Evolutionary conservation across 176 grass and related monocot species (phyloP), one percentile per base, ranked within the genome.

Genomic region (Ananas comosus): DNA sequence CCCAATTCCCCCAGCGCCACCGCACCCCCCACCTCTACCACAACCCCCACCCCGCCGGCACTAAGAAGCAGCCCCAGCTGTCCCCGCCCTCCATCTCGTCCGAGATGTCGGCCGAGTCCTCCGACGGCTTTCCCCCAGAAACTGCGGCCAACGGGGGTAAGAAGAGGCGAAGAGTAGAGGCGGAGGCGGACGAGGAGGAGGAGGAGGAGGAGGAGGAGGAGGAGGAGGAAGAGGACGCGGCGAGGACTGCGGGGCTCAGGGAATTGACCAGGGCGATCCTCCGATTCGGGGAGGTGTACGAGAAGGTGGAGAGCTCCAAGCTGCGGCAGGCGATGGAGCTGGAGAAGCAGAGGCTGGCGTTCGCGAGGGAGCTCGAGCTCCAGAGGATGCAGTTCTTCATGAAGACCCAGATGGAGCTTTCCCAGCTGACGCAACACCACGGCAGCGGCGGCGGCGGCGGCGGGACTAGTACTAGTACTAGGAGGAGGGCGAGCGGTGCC

Each of bases 311-410:
- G 82, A 90, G 53, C 1, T 82, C 87, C 0, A 99, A 81, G 80
- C 82, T 99, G 79, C 87, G 84, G 70, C 87, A 94, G 67, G 67
- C 76, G 2, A 71, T 66, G 51, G 90, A 90, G 70, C 90, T 88
- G 69, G 90, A 99, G 80, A 88, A 85, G 10, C 90, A 85, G 28
- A 78, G 87, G 24, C 80, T 99, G 50, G 94, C 83, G 66, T 92
- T 93, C 10, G 83, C 86, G 0, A 78, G 72, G 48, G 94, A 99
- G 63, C 82, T 99, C 1, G 94, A 99, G 50, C 72, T 86, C 33
- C 82, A 93, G 70, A 81, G 87, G 50, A 82, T 86, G 63, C 84
- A 99, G 65, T 94, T 99, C 88, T 85, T 99, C 65, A 86, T 99
- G 72, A 88, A 99, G 74, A 88, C 91, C 18, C 87, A 91, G 68